A percentile compares a stretch with the other conserved stretches of the same genome.
Evolutionary conservation across 1,284 basidiomycete genomes (phyloP).

Genomic region (Marasmius sp.): DNA sequence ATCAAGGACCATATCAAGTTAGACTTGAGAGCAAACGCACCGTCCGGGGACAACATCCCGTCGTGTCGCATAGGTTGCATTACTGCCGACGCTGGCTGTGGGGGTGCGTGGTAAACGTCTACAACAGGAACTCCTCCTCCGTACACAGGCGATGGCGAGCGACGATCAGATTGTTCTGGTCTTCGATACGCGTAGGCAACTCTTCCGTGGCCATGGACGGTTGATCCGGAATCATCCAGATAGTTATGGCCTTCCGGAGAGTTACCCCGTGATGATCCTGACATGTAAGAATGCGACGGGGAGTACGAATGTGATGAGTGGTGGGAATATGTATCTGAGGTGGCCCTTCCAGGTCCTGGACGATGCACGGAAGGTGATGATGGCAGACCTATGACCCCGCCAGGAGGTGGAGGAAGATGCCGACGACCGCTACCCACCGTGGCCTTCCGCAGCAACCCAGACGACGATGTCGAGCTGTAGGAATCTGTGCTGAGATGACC

Average conservation of each 20-base stretch:
- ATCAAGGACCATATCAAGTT: neutral
- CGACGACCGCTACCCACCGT: neutral
- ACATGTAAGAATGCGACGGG: neutral
- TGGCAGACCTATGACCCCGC: neutral
- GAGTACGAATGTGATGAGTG: neutral
- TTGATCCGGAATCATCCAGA: neutral
- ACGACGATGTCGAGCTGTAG: conserved; percentile 3
- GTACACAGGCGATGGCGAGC: neutral
- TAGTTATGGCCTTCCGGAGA: neutral
- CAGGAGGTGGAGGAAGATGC: neutral
- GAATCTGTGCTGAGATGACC: conserved; percentile 6
- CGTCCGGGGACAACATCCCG: neutral
- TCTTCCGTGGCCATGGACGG: neutral
- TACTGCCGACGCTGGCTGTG: neutral
- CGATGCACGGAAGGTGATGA: neutral
- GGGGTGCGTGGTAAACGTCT: neutral
- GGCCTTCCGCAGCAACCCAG: conserved; percentile 1
- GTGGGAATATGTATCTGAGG: neutral
- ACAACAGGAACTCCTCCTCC: neutral
- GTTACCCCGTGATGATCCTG: neutral
- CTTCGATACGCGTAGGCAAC: neutral
- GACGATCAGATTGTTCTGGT: neutral
- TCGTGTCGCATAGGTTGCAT: neutral
- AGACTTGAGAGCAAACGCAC: neutral
- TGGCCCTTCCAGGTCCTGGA: neutral